Evolutionary conservation across 2,329 filamentous ascomycete genomes (phyloP), one percentile per base, ranked within the genome.

Genomic region (Colletotrichum eleusines): DNA sequence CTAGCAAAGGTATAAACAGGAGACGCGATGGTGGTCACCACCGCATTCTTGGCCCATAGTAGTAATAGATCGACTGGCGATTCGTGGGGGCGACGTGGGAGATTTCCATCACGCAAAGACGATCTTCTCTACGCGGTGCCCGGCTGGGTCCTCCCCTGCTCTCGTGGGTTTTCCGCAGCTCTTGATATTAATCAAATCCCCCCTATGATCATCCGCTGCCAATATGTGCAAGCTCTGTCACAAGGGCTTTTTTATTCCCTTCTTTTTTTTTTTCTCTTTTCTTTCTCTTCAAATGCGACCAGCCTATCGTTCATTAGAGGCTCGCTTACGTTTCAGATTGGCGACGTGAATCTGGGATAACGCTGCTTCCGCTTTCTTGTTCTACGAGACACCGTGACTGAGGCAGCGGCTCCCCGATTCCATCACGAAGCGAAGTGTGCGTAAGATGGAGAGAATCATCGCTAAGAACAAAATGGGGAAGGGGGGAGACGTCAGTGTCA

Each of bases 321-420:
- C 64, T 68, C 68, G 68, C 64, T 68, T 54, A 33, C 28, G 68
- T 71, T 68, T 71, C 68, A 68, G 63, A 63, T 68, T 68, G 64
- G 58, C 68, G 51, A 71, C 38, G 23, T 58, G 64, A 68, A 38
- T 7, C 64, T 51, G 51, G 68, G 68, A 63, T 68, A 58, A 46
- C 51, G 68, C 64, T 68, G 68, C 55, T 54, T 67, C 28, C 44
- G 31, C 18, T 28, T 33, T 18, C 38, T 63, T 63, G 58, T 60
- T 59, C 63, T 35, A 67, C 38, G 63, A 46, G 62, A 23, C 20
- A 51, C 53, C 58, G 42, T 40, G 31, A 63, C 38, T 42, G 59
- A 44, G 64, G 51, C 51, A 54, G 42, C 53, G 51, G 64, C 58
- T 63, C 68, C 50, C n/a, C 63, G 51, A 71, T 67, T 57, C 46